phyloP scores from a whole-genome alignment of 2,329 filamentous ascomycete species.

The Cladosporium sp. region DNA sequence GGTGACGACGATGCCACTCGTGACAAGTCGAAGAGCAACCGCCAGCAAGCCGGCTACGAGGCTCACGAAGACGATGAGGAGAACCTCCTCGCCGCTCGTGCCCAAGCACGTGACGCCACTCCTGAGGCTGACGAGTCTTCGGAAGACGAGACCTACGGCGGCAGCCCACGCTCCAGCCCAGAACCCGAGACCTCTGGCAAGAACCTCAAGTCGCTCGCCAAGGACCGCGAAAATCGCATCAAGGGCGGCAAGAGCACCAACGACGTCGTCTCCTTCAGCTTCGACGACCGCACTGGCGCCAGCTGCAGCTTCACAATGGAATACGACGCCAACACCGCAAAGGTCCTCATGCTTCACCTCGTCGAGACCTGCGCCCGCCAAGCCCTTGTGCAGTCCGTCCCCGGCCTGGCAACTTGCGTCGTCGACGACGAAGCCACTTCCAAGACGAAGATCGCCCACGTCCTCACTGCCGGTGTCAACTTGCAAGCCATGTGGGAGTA shows the following conservation, averaged over 20 bases:
- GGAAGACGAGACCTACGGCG: conserved; percentile 53
- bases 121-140: conserved; percentile 59
- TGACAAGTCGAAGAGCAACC: conserved; percentile 70
- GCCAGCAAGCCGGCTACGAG: conserved; percentile 78
- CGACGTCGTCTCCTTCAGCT: conserved; percentile 72
- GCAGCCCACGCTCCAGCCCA: conserved; percentile 38
- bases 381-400: conserved; percentile 82
- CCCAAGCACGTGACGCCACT: conserved; percentile 55
- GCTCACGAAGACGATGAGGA: conserved; percentile 92
- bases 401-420: conserved; percentile 69
- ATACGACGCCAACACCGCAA: conserved; percentile 75
- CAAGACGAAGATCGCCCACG: conserved; percentile 36
- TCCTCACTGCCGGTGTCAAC: conserved; percentile 83
- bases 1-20: conserved; percentile 56
- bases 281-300: conserved; percentile 67
- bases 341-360: conserved; percentile 87
- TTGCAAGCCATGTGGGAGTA: conserved; percentile 86
- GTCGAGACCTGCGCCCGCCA: conserved; percentile 75
- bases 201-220: conserved; percentile 24
- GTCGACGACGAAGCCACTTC: conserved; percentile 58
- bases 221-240: conserved; percentile 59
- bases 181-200: conserved; percentile 41
- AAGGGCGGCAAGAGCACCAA: conserved; percentile 52
- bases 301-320: conserved; percentile 79
- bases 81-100: conserved; percentile 63